A percentile compares a stretch with the other conserved stretches of the same genome.
These are phyloP conservation scores for Pseudohalonectria lignicola DNA, from an alignment of 2,329 filamentous ascomycete genomes.

Conservation along the genomic window DNA sequence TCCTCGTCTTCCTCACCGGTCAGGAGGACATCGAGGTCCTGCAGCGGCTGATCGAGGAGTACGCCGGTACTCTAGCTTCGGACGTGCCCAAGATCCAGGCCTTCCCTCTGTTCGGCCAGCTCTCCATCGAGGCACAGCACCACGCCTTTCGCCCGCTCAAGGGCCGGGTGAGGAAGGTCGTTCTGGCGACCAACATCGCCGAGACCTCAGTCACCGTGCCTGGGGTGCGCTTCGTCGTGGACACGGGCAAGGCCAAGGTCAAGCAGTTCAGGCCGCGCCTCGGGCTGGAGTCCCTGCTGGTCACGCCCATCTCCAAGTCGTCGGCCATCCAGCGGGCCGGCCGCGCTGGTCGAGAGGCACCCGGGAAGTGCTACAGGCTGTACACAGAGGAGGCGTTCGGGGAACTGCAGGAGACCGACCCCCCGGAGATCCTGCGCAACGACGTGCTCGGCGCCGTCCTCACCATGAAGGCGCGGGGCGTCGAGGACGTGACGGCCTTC, in stretches of 20 bases:
- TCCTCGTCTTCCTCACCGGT: slow-evolving; percentile 83
- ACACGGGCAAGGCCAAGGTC: slow-evolving; percentile 87
- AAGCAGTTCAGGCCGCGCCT: slow-evolving; percentile 81
- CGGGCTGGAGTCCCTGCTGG: slow-evolving; percentile 80
- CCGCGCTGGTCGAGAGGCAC: slow-evolving; percentile 83
- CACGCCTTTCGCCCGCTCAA: slow-evolving; percentile 69
- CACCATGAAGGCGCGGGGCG: slow-evolving; percentile 86
- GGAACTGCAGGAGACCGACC: slow-evolving; percentile 58
- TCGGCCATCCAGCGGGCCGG: slow-evolving; percentile 87
- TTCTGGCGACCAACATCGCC: slow-evolving; percentile 94
- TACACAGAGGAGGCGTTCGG: slow-evolving; percentile 75
- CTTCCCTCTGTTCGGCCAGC: slow-evolving; percentile 78
- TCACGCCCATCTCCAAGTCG: slow-evolving; percentile 85
- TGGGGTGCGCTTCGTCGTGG: slow-evolving; percentile 82
- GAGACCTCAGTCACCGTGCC: slow-evolving; percentile 95
- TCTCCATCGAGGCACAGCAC: slow-evolving; percentile 79
- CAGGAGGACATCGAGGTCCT: slow-evolving; percentile 85
- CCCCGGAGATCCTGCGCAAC: slow-evolving; percentile 82
- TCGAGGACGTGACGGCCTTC: slow-evolving; percentile 72
- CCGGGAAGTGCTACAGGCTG: slow-evolving; percentile 80
- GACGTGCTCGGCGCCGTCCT: slow-evolving; percentile 79
- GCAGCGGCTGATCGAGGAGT: slow-evolving; percentile 71
- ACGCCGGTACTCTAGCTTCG: slow-evolving; percentile 59
- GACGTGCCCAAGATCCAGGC: slow-evolving; percentile 64
- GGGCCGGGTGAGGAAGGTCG: slow-evolving; percentile 72